Evolutionary conservation across 305 asterid genomes (phyloP), one percentile per base, ranked within the genome.

Genomic region (Striga hermonthica): DNA sequence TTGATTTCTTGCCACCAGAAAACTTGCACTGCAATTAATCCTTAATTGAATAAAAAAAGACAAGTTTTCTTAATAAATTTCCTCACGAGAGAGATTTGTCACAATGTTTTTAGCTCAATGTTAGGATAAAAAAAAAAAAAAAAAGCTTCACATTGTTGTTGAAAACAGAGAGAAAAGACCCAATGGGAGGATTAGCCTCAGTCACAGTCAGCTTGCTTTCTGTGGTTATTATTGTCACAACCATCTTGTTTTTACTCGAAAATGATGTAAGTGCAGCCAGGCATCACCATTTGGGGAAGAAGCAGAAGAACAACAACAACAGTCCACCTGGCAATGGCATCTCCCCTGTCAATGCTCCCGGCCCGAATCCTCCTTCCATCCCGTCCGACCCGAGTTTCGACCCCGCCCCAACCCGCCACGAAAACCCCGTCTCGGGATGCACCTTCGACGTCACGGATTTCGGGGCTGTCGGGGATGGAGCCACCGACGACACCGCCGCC

Each of bases 401-500:
- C 9, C 70, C 81, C 12, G 40, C 41, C 49, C 34, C 81, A 0
- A 59, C 67, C 61, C 64, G 39, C 9, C 48, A 41, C 0, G 62
- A 54, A 0, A 43, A 66, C 9, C 77, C 68, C 0, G 55, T 4
- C 13, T 36, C 71, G 0, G 75, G 57, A 74, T 83, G 95, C 84
- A 64, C 79, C 74, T 90, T 90, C 67, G 79, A 86, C 50, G 99
- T 93, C 34, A 80, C 62, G 9, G 79, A 77, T 6, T 90, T 74
- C 4, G 99, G 99, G 16, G 97, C 97, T 0, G 76, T 79, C 0
- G 99, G 99, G 16, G 96, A 93, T 14, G 99, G 97, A 13, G 71
- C 57, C 11, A 76, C 73, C 0, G 97, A 93, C 45, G 97, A 93
- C 80, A 90, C 95, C 4, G 89, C 73, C 7, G 97, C 97, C 16